Conservation (phyloP, 192 early-diverging fungal genomes). For the Polychytrium aggregatum region DNA sequence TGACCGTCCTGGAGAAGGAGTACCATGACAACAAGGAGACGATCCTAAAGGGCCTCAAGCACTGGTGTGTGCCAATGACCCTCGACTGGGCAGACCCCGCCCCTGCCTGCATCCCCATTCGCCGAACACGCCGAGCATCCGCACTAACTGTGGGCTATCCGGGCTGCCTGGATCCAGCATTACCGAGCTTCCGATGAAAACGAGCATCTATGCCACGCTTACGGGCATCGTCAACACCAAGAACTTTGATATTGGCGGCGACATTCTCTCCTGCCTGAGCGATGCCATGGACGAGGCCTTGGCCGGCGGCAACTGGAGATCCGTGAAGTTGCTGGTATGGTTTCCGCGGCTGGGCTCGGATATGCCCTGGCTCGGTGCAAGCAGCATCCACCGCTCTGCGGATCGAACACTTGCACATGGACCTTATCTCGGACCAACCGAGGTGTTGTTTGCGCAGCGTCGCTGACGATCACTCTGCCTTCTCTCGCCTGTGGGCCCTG, state of each 20-base stretch:
- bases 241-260: constrained; percentile 47
- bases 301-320: constrained; percentile 47
- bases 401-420: too few relatives aligned
- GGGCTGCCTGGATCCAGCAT: too few relatives aligned
- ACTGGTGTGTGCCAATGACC: too few relatives aligned
- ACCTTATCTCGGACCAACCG: too few relatives aligned
- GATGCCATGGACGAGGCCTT: constrained; percentile 45
- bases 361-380: too few relatives aligned
- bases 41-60: too few relatives aligned
- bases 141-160: too few relatives aligned
- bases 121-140: too few relatives aligned
- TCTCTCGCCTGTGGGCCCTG: background rate
- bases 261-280: constrained; percentile 49
- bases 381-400: too few relatives aligned
- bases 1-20: background rate
- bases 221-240: constrained; percentile 73
- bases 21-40: too few relatives aligned
- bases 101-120: too few relatives aligned
- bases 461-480: constrained; percentile 1
- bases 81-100: too few relatives aligned
- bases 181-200: constrained; percentile 62
- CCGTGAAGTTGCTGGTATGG: constrained; percentile 58
- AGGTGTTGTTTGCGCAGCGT: background rate
- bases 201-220: constrained; percentile 66
- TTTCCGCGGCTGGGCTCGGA: background rate